phyloP scores from a whole-genome alignment of 2,329 filamentous ascomycete species.

The Ophiosphaerella narmari region DNA sequence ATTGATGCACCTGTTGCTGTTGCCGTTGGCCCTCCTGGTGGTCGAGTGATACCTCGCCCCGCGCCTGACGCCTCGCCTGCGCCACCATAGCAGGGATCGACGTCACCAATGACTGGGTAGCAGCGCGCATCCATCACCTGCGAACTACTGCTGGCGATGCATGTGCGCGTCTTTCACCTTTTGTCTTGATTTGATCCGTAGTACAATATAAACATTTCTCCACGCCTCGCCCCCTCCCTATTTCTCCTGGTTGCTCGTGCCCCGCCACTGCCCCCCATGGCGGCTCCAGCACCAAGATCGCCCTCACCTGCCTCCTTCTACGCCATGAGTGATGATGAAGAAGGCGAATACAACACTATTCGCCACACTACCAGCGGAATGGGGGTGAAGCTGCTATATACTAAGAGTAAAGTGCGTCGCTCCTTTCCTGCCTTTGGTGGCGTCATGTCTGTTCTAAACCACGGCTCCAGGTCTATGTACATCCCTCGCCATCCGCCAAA shows the following conservation, averaged over 20 bases:
- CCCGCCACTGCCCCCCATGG: conserved; percentile 35
- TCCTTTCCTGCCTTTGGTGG: conserved; percentile 10
- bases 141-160: conserved; percentile 5
- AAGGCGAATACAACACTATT: conserved; percentile 93
- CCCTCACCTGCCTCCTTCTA: conserved; percentile 83
- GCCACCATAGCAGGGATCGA: conserved; percentile 7
- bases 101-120: conserved; percentile 11
- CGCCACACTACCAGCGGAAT: conserved; percentile 75
- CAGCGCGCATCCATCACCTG: conserved; percentile 21
- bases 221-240: neutral
- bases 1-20: neutral
- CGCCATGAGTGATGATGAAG: conserved; percentile 94
- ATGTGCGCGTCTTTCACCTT: conserved; percentile 8
- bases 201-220: too few relatives aligned
- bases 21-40: neutral
- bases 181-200: too few relatives aligned
- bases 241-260: neutral
- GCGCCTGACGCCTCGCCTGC: conserved; percentile 6
- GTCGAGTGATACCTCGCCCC: neutral
- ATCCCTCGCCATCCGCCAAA: conserved; percentile 88
- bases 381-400: conserved; percentile 91
- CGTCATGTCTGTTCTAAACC: conserved; percentile 22
- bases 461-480: conserved; percentile 78
- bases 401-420: conserved; percentile 84
- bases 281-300: conserved; percentile 31